phyloP scores from a whole-genome alignment of 1,284 basidiomycete species.

The Puccinia horiana region DNA sequence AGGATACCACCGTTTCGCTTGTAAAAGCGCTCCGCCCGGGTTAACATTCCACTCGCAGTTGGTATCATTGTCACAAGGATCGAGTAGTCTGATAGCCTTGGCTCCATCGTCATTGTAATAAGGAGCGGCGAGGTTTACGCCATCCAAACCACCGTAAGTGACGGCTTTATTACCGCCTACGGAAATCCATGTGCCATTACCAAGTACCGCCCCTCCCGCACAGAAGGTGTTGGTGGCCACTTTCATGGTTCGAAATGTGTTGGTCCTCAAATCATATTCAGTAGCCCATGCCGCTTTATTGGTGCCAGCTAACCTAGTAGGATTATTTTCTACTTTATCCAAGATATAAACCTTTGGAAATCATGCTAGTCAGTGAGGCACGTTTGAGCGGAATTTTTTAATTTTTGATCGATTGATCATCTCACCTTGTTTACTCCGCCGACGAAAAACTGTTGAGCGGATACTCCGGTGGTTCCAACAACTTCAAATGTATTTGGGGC shows the following conservation, averaged over 20 bases:
- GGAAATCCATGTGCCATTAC: slow-evolving; percentile 59
- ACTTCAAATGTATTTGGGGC: slow-evolving; percentile 53
- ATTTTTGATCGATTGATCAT: background rate
- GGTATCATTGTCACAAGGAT: slow-evolving; percentile 50
- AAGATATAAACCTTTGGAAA: slow-evolving; percentile 57
- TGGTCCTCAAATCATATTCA: slow-evolving; percentile 48
- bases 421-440: slow-evolving; percentile 50
- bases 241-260: slow-evolving; percentile 38
- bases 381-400: slow-evolving; percentile 15
- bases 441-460: slow-evolving; percentile 52
- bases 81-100: slow-evolving; percentile 56
- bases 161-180: slow-evolving; percentile 59
- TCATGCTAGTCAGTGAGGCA: background rate
- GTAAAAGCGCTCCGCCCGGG: slow-evolving; percentile 43
- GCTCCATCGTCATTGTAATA: slow-evolving; percentile 57
- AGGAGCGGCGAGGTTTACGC: slow-evolving; percentile 50
- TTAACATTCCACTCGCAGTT: slow-evolving; percentile 48
- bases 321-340: slow-evolving; percentile 60
- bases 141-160: slow-evolving; percentile 54
- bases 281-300: slow-evolving; percentile 49
- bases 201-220: slow-evolving; percentile 57
- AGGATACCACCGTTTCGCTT: slow-evolving; percentile 45
- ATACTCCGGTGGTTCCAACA: slow-evolving; percentile 52
- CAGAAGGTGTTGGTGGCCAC: slow-evolving; percentile 60
- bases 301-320: slow-evolving; percentile 49